Evolutionary conservation across 1,284 basidiomycete genomes (phyloP), one percentile per base, ranked within the genome.

Genomic region (Trichosporon ovoides): DNA sequence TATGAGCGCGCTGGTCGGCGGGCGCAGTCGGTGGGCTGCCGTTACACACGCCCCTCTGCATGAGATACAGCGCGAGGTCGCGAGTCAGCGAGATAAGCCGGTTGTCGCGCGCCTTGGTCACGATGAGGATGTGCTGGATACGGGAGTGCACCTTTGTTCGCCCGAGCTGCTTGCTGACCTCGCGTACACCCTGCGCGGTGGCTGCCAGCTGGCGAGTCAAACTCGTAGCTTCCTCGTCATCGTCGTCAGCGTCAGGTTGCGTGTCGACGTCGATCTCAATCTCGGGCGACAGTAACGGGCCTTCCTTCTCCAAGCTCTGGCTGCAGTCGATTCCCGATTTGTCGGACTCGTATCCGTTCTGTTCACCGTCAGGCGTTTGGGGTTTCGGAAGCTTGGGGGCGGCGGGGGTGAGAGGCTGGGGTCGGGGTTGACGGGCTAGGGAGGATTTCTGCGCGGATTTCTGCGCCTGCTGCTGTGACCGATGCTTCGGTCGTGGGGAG

Each of bases 81-180:
- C 93, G 85, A 0, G 96, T 99, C 49, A 98, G 83, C 72, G 88
- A 87, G 81, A 98, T 98, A 49, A 98, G 85, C 40, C 91, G 83
- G 74, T 98, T 98, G 80, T 99, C 96, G 56, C 95, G 83, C 34
- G 96, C 96, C 78, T 98, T 98, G 57, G 96, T 99, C 69, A 99
- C 89, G 74, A 98, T 94, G 62, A 99, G 83, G 59, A 99, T 84
- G 61, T 85, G 91, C 74, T 98, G 90, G 60, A 98, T 92, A 68
- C 89, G 88, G 4, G 90, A 89, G 60, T 87, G 87, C 61, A 98
- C 91, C 40, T 91, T 84, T 5, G 94, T 93, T 55, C 94, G 88
- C 55, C 93, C 93, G 92, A 99, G 87, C 78, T 97, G 91, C 78
- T 96, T 96, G 84, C 91, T 95, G 91, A 98, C 95, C 78, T 98